Base-by-base conservation (phyloP, 768 basidiomycete genomes). In the Asterophora parasitica region DNA sequence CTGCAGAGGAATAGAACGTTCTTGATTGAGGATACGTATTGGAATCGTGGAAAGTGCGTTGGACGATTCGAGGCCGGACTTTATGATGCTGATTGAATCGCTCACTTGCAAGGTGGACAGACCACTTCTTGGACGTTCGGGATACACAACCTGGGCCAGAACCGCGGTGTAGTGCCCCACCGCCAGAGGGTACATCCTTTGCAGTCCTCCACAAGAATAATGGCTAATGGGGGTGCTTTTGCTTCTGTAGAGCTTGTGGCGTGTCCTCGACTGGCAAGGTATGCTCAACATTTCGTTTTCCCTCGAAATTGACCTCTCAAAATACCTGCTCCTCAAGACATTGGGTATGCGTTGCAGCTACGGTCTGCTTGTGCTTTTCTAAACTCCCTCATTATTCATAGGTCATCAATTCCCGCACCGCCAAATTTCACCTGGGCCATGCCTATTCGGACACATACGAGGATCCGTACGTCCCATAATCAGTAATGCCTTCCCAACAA, bases 201-300 rank as follows among this genome's bases (percentile, higher is more conserved):
- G 30, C 9, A 15, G n/a, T n/a, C n/a, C 4, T 32, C 11, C 16
- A 7, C 3, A 34, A 16, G 16, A 31, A 35, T 36, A 35, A 16
- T 36, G 7, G 23, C 28, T 36, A 26, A 31, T 13, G 2, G 23
- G 20, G 42, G 10, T 33, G 17, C 32, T 41, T 48, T 54, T 4
- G 30, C 16, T 32, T 43, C n/a, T 4, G 30, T 54, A 86, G 85
- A 85, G 60, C 67, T 82, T 19, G 83, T 85, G 17, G 81, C 85
- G n/a, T 88, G 85, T 58, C 85, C 85, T 15, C 70, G 85, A 43
- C 70, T 72, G 17, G 81, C 81, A 30, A 79, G 82, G 83, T 84
- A 61, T 27, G 39, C 23, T 40, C n/a, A 27, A n/a, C 23, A 4
- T 27, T 10, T 23, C 23, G 23, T n/a, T n/a, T 40, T 8, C 6